Base-by-base conservation (phyloP, 2,329 filamentous ascomycete genomes). In the Alternaria alternata region DNA sequence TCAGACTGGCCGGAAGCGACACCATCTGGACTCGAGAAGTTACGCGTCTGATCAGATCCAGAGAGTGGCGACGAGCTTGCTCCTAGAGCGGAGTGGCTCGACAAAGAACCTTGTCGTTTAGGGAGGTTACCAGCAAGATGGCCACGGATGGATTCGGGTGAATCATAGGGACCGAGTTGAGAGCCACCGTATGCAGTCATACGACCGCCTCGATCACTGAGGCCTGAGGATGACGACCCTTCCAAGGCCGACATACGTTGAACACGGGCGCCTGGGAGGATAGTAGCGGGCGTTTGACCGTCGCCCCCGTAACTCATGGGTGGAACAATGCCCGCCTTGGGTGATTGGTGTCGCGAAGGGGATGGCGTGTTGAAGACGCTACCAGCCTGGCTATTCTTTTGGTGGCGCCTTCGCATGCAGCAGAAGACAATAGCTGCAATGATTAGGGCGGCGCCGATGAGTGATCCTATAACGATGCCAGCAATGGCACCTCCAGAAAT, bases 211-310 rank as follows among this genome's bases (percentile, higher is more conserved):
- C 69, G 68, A 58, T 73, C 73, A 65, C 77, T 84, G 57, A 83
- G 66, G 11, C 64, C 70, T n/a, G 75, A 76, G 22, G 88, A 86
- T 59, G 85, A 87, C 1, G 88, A 87, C 55, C 90, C 87, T 80
- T 97, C 94, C 53, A 99, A 80, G 34, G 95, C 95, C 39, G 94
- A 94, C 95, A 99, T 98, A 57, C 95, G 89, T 39, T 95, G 92
- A 60, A 99, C 95, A 63, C 95, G 90, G 30, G 93, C 93, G 43
- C 93, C 94, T 6, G 93, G 92, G 11, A 96, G 84, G 16, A 93
- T 86, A 69, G 69, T 63, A 16, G 79, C 70, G 70, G 65, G 75
- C 70, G 56, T 72, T 49, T 71, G 66, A 22, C 77, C 71, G 26
- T 80, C 80, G 43, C 80, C 78, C 51, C 79, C 74, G 61, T 78